Evolutionary conservation across 108 stramenopile genomes (phyloP), one percentile per base, ranked within the genome.

Genomic region (Schizochytrium sp.): DNA sequence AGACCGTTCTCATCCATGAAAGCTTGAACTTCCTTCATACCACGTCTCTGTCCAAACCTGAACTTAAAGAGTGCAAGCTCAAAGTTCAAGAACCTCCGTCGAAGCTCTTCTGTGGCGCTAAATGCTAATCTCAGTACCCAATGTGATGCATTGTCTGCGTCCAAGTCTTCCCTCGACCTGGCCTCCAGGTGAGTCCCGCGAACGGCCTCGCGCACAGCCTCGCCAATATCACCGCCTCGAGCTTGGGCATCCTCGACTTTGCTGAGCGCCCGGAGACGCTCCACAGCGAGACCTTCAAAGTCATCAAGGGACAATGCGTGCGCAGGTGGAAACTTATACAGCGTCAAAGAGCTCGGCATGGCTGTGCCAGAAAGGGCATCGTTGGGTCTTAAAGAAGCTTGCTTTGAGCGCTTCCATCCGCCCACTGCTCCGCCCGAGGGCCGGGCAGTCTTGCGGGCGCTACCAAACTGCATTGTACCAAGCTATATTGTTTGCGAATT

Each of bases 21-120:
- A 12, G 91, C 92, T 28, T 72, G 46, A 45, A 94, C 88, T n/a
- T 89, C 92, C 13, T 46, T 55, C 13, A 88, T 50, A 4, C 49
- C 56, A 19, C 94, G 91, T 47, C 76, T 47, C 60, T 89, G 87
- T 69, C 95, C 96, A 28, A 99, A 93, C n/a, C 98, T 97, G 92
- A 94, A 91, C 88, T 93, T 92, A 91, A 98, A 96, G 53, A 98
- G 92, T 88, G 61, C 56, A 88, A 92, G 72, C 87, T 58, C 50
- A 1, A 87, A 87, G 3, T 57, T 45, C 13, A 94, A 59, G 59
- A 93, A 94, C 90, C 93, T 92, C 55, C 93, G 87, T 4, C 93
- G 61, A 40, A 93, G 90, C 64, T 94, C 93, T 60, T 94, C 93
- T 41, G 92, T 93, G 56, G 88, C 87, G 58, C 41, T 45, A 45